A percentile compares a stretch with the other conserved stretches of the same genome.
These are phyloP conservation scores for Kregervanrija pseudodelftensis DNA, from an alignment of 805 yeast species.

Conservation along the genomic window DNA sequence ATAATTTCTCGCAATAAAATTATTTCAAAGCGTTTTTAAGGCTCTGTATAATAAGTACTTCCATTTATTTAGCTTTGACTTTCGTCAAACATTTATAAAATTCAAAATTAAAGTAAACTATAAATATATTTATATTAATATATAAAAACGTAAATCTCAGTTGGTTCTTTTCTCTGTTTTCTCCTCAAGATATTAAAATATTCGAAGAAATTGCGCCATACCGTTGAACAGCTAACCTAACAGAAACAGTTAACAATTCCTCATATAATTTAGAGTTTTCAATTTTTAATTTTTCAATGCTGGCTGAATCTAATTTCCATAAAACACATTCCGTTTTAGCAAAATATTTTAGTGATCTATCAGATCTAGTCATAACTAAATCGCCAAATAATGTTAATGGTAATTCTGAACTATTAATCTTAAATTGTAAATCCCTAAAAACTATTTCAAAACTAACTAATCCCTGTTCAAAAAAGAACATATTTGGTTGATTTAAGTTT, in stretches of 20 bases:
- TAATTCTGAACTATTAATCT: constrained; percentile 35
- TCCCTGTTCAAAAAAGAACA: constrained; percentile 49
- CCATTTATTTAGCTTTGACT: too few relatives aligned
- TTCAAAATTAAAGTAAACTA: too few relatives aligned
- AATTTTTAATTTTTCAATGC: constrained; percentile 38
- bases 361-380: constrained; percentile 30
- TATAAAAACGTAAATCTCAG: too few relatives aligned
- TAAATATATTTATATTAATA: background rate
- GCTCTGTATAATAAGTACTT: too few relatives aligned
- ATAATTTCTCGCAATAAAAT: too few relatives aligned
- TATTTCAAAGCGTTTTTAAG: too few relatives aligned
- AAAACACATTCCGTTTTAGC: constrained; percentile 46
- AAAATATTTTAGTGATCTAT: constrained; percentile 34
- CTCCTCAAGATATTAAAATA: constrained; percentile 40
- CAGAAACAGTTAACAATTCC: constrained; percentile 56
- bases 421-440: constrained; percentile 31
- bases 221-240: constrained; percentile 60
- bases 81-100: too few relatives aligned
- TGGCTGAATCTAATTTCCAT: constrained; percentile 55
- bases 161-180: too few relatives aligned
- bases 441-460: constrained; percentile 40
- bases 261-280: constrained; percentile 49
- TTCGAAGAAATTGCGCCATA: constrained; percentile 73
- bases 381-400: constrained; percentile 78
- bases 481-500: constrained; percentile 38